These are phyloP conservation scores for Exophiala sp. DNA, from an alignment of 2,329 filamentous ascomycete species.

Conservation along the genomic window DNA sequence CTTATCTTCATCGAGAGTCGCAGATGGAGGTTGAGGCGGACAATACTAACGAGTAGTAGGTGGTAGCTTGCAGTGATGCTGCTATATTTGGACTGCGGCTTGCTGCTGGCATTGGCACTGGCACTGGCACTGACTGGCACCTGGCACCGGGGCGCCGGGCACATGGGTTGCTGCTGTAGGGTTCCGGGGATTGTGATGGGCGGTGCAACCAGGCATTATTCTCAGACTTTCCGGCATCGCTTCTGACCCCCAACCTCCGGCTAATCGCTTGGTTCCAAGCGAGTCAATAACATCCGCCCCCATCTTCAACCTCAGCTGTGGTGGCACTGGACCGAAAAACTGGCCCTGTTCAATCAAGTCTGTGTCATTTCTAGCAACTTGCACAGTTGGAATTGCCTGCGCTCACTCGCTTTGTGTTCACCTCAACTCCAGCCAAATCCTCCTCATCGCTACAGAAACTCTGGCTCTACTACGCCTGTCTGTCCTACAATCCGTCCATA, in stretches of 20 bases:
- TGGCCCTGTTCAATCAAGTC: too few species aligned
- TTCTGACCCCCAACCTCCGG: too few species aligned
- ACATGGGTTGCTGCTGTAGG: not conserved
- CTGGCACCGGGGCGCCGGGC: not conserved
- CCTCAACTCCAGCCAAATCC: not conserved
- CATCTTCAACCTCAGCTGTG: not conserved
- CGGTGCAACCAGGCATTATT: too few species aligned
- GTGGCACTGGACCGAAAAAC: not conserved
- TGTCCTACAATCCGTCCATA: conserved; percentile 31
- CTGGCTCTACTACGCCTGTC: conserved; percentile 35
- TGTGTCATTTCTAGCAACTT: too few species aligned
- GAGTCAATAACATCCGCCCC: not conserved
- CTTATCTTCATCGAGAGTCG: not conserved
- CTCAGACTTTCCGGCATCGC: too few species aligned
- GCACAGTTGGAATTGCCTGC: not conserved
- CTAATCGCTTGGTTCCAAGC: too few species aligned
- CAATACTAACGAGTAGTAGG: not conserved
- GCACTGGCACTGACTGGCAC: not conserved
- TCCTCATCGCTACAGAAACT: conserved; percentile 5
- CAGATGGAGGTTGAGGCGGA: not conserved
- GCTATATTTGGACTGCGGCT: conserved; percentile 2
- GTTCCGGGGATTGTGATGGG: not conserved
- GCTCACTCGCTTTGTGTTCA: not conserved
- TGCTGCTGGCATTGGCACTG: not conserved
- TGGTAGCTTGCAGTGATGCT: not conserved